These are phyloP conservation scores for Saturnispora sekii DNA, from an alignment of 805 yeast genomes.

Conservation along the genomic window DNA sequence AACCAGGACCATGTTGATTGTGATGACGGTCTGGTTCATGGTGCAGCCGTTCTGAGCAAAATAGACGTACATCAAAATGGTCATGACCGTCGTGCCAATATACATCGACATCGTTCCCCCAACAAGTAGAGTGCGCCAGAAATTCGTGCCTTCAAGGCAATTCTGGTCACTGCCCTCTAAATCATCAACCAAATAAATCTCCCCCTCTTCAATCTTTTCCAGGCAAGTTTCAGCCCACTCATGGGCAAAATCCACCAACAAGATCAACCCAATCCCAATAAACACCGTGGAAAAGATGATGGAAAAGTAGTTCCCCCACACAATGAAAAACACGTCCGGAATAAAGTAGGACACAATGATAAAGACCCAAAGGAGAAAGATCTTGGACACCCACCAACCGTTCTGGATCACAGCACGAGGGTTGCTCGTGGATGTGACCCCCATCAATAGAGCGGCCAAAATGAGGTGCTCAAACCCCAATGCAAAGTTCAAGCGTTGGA, in stretches of 20 bases:
- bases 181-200: slow-evolving; percentile 40
- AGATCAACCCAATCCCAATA: slow-evolving; percentile 78
- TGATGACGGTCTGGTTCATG: slow-evolving; percentile 82
- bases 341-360: slow-evolving; percentile 59
- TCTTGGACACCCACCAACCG: slow-evolving; percentile 81
- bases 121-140: slow-evolving; percentile 75
- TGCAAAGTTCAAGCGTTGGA: slow-evolving; percentile 86
- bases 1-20: slow-evolving; percentile 61
- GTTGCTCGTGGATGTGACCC: slow-evolving; percentile 68
- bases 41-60: slow-evolving; percentile 77
- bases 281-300: slow-evolving; percentile 77
- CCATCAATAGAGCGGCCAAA: slow-evolving; percentile 56
- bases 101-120: slow-evolving; percentile 89
- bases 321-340: slow-evolving; percentile 78
- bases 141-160: slow-evolving; percentile 31
- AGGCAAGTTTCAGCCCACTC: slow-evolving; percentile 97
- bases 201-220: slow-evolving; percentile 79
- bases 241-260: slow-evolving; percentile 94
- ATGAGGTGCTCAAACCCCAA: slow-evolving; percentile 69
- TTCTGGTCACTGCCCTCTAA: slow-evolving; percentile 33
- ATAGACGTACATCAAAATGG: slow-evolving; percentile 68
- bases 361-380: slow-evolving; percentile 47
- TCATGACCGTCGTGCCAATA: slow-evolving; percentile 58
- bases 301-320: slow-evolving; percentile 88
- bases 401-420: slow-evolving; percentile 81